phyloP scores from a whole-genome alignment of 2,329 filamentous ascomycete species.

The Pestalotiopsis sp. region DNA sequence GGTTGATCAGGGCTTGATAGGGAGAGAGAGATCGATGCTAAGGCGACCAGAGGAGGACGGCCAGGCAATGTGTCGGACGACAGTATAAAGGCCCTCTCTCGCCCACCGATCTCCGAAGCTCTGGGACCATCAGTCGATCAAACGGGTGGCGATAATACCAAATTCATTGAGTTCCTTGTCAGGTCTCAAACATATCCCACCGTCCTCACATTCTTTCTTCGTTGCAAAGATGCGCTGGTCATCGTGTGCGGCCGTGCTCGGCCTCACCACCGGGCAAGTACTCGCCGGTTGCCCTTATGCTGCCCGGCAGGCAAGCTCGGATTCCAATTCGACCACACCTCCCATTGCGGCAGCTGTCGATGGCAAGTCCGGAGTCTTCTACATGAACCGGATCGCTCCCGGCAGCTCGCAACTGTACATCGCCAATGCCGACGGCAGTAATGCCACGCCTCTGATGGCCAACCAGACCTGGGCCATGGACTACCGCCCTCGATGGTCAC shows the following conservation, averaged over 20 bases:
- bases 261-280: neutral
- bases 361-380: constrained; percentile 13
- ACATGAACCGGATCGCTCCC: constrained; percentile 25
- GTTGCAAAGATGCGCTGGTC: neutral
- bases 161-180: neutral
- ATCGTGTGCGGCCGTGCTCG: neutral
- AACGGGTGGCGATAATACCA: neutral
- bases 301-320: neutral
- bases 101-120: neutral
- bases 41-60: neutral
- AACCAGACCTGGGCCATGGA: constrained; percentile 33
- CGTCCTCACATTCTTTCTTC: neutral
- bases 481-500: constrained; percentile 41
- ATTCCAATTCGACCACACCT: neutral
- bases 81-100: neutral
- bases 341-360: neutral
- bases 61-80: neutral
- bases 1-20: neutral
- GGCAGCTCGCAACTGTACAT: constrained; percentile 25
- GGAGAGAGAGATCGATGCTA: neutral
- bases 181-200: neutral
- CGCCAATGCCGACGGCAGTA: constrained; percentile 40
- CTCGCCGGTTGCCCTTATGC: neutral
- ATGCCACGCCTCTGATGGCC: constrained; percentile 35
- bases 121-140: neutral